Conservation (phyloP, 371 early-diverging fungal genomes). For the Mortierella sp. region DNA sequence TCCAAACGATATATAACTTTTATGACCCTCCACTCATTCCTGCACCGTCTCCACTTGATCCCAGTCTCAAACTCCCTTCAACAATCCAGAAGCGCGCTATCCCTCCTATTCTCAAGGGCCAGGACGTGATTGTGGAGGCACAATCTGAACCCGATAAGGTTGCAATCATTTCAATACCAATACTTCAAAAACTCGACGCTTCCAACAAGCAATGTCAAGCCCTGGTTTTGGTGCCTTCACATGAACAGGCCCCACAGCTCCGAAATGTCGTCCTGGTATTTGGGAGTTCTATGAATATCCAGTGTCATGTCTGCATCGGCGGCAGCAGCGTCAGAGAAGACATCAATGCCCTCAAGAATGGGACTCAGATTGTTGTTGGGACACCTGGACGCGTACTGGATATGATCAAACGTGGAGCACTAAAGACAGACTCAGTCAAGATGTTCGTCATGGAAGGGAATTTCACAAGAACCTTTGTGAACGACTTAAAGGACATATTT, state of each 20-base stretch:
- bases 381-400: constrained; percentile 84
- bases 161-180: constrained; percentile 92
- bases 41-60: background rate
- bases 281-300: constrained; percentile 81
- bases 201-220: constrained; percentile 79
- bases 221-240: constrained; percentile 85
- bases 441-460: constrained; percentile 96
- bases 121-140: constrained; percentile 92
- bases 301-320: constrained; percentile 85
- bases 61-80: background rate
- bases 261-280: constrained; percentile 80
- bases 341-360: constrained; percentile 62
- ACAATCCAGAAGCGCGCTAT: constrained; percentile 64
- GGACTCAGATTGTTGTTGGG: constrained; percentile 20
- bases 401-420: constrained; percentile 83
- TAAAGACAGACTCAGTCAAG: constrained; percentile 79
- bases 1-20: background rate
- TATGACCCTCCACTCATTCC: no score
- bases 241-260: constrained; percentile 90
- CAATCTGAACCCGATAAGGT: constrained; percentile 93
- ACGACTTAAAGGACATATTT: constrained; percentile 92
- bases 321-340: constrained; percentile 87
- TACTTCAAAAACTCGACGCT: constrained; percentile 85
- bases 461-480: constrained; percentile 93
- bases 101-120: constrained; percentile 77